Conservation (phyloP, 345 rosid genomes). For the Erucastrum elatum region DNA sequence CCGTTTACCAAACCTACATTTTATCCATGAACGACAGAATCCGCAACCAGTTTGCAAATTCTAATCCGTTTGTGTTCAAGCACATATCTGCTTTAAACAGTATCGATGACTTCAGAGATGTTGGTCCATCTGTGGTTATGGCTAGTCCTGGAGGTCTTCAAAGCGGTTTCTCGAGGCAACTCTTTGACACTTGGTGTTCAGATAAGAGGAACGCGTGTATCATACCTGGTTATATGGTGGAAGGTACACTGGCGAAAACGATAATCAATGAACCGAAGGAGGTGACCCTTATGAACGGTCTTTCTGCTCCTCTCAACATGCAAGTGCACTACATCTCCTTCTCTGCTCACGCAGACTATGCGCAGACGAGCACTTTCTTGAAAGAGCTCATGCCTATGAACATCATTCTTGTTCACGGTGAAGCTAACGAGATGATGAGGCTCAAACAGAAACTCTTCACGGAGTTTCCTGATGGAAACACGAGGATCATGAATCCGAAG, state of each 20-base stretch:
- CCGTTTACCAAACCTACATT: constrained; percentile 94
- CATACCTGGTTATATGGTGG: constrained; percentile 83
- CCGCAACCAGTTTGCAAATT: constrained; percentile 81
- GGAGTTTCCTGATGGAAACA: constrained; percentile 76
- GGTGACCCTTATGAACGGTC: constrained; percentile 93
- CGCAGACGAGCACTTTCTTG: constrained; percentile 90
- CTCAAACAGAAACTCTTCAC: constrained; percentile 83
- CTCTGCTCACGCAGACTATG: constrained; percentile 95
- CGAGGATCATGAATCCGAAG: constrained; percentile 79
- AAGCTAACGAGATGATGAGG: constrained; percentile 92
- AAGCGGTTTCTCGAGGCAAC: constrained; percentile 86
- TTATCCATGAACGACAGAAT: constrained; percentile 94
- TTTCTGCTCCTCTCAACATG: constrained; percentile 83
- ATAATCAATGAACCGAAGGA: constrained; percentile 90
- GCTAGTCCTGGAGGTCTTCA: constrained; percentile 93
- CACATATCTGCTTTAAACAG: constrained; percentile 76
- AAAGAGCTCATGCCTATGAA: constrained; percentile 94
- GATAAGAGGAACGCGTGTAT: constrained; percentile 88
- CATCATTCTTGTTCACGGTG: constrained; percentile 92
- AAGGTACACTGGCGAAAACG: constrained; percentile 81
- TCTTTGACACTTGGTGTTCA: constrained; percentile 90
- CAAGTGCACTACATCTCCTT: constrained; percentile 90
- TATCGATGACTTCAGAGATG: constrained; percentile 82
- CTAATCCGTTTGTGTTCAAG: constrained; percentile 94
- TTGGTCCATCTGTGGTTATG: constrained; percentile 93